Percentiles rank a stretch among this genome's conserved stretches.
Conservation (phyloP, 331 rosid genomes). For the Ulmus americana region DNA sequence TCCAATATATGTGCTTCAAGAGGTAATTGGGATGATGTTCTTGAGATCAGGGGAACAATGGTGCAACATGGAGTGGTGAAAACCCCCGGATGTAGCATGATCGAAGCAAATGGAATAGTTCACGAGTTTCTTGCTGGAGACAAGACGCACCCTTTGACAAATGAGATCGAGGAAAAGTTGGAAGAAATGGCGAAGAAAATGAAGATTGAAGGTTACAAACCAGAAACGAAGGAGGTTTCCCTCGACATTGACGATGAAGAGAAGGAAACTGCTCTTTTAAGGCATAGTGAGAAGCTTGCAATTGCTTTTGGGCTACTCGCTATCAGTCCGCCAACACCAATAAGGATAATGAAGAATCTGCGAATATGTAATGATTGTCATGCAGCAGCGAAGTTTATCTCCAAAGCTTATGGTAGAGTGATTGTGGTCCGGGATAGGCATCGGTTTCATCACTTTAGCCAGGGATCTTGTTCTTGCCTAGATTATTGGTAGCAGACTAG, state of each 20-base stretch:
- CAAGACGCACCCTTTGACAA: constrained; percentile 37
- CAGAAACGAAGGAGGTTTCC: constrained; percentile 39
- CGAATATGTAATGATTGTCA: constrained; percentile 58
- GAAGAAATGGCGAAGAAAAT: constrained; percentile 38
- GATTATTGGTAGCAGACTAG: constrained; percentile 43
- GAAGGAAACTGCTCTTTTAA: constrained; percentile 41
- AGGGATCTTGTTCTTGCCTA: constrained; percentile 45
- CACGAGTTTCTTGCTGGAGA: constrained; percentile 57
- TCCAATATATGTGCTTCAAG: constrained; percentile 56
- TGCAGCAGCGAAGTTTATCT: constrained; percentile 38
- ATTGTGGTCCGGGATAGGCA: constrained; percentile 46
- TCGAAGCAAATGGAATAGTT: constrained; percentile 46
- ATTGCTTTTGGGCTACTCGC: constrained; percentile 48
- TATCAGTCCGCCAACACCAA: constrained; percentile 36
- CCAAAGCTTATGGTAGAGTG: constrained; percentile 38
- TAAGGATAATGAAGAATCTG: constrained; percentile 46
- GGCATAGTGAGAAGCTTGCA: constrained; percentile 55
- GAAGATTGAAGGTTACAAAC: constrained; percentile 46
- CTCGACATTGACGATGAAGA: constrained; percentile 51
- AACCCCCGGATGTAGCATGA: constrained; percentile 53
- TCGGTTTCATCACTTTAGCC: constrained; percentile 51
- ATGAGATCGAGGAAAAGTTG: constrained; percentile 40
- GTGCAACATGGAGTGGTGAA: constrained; percentile 40
- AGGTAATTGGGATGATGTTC: constrained; percentile 56
- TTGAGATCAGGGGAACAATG: constrained; percentile 46